A percentile compares a stretch with the other conserved stretches of the same genome.
Conservation (phyloP, 306 rosid genomes). For the Pachyrhizus erosus region DNA sequence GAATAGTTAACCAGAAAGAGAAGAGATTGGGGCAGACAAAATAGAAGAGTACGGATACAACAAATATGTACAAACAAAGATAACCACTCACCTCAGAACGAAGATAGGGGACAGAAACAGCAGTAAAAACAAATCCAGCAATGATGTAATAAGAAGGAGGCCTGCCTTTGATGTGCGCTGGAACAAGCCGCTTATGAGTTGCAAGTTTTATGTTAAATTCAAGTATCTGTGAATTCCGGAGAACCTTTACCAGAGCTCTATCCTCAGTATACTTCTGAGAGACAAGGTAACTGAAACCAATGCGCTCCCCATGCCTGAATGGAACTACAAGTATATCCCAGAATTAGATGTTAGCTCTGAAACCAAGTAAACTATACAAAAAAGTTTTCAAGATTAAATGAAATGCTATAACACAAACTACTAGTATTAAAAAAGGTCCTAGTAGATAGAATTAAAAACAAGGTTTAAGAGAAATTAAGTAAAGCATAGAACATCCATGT, state of each 20-base stretch:
- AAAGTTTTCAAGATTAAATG: not conserved
- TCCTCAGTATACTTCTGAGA: conserved; percentile 75
- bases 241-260: conserved; percentile 61
- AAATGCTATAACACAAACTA: not conserved
- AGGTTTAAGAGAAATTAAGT: not conserved
- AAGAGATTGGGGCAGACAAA: not conserved
- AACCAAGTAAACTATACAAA: not conserved
- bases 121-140: conserved; percentile 83
- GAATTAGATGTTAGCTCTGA: conserved; percentile 29
- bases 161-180: conserved; percentile 78
- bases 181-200: conserved; percentile 75
- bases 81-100: conserved; percentile 76
- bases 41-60: not conserved
- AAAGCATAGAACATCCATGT: not conserved
- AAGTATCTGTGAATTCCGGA: conserved; percentile 58
- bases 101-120: conserved; percentile 85
- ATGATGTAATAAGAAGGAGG: conserved; percentile 91
- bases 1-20: not conserved
- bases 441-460: not conserved
- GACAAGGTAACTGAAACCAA: conserved; percentile 82
- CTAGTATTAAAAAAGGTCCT: not conserved
- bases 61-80: not conserved
- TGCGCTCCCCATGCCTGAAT: conserved; percentile 91
- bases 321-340: conserved; percentile 60
- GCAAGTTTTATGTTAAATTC: conserved; percentile 66